Base-by-base conservation (phyloP, 2,329 filamentous ascomycete genomes). In the Penicillium thymicola region DNA sequence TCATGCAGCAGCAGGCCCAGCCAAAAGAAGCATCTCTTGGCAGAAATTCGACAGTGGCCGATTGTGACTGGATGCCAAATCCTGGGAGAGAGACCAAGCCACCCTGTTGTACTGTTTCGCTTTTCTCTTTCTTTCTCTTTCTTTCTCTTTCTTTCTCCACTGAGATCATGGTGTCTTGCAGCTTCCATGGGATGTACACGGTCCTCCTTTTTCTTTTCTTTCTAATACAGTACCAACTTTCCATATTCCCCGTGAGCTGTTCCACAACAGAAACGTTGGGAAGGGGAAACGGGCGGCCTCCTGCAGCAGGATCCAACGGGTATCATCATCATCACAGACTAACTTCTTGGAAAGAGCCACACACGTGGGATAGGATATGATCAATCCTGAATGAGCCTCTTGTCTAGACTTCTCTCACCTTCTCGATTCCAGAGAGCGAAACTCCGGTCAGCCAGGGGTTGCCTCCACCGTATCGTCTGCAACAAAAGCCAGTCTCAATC, bases 181-280 rank as follows among this genome's bases (percentile, higher is more conserved):
- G 18, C 27, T 32, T 28, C 27, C 8, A 40, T 16, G 8, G 40
- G 25, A 51, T 11, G 18, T 30, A 43, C 38, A 54, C 38, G 46
- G 52, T 51, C 47, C 50, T 40, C 48, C 18, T 25, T 41, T 28
- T 28, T 21, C 21, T 28, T 28, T 11, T 28, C 11, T 44, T 32
- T 16, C 27, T 42, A 21, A 11, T n/a, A 32, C 47, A 47, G 44
- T 40, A 43, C 21, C 10, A 44, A 51, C 50, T n/a, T n/a, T n/a
- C n/a, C n/a, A n/a, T 54, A 21, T 50, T 21, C 48, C 51, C 47
- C 45, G 52, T 63, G 51, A 44, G 41, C 40, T 50, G 70, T 73
- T 70, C 54, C 70, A 73, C 71, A 42, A 54, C 70, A 68, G 65
- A 66, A 64, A 65, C 67, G 67, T 70, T 69, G 63, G 52, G 59